Conservation (phyloP, 257 asterid genomes). For the Solanum chiquidenum region DNA sequence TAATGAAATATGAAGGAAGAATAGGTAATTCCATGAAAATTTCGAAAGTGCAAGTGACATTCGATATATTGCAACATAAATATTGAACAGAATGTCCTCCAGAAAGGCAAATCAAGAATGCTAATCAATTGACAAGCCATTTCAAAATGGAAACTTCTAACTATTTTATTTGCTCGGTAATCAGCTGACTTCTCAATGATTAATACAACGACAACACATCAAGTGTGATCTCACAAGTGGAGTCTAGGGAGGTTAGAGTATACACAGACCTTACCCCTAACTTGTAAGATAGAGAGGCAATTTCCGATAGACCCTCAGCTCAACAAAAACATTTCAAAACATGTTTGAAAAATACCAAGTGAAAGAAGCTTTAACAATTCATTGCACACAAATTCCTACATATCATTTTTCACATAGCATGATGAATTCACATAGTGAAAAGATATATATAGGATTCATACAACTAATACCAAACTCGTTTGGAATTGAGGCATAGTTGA, state of each 20-base stretch:
- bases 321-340: not conserved
- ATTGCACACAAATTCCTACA: not conserved
- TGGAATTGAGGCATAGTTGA: not conserved
- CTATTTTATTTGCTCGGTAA: not conserved
- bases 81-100: not conserved
- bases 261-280: not conserved
- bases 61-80: not conserved
- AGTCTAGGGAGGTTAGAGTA: not conserved
- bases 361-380: not conserved
- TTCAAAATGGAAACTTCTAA: not conserved
- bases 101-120: not conserved
- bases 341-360: not conserved
- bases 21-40: not conserved
- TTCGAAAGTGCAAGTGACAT: not conserved
- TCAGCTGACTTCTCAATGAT: not conserved
- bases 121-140: not conserved
- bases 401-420: not conserved
- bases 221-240: not conserved
- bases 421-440: not conserved
- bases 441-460: not conserved
- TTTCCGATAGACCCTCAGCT: not conserved
- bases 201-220: not conserved
- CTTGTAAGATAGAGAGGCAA: not conserved
- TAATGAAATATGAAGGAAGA: not conserved
- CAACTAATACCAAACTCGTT: not conserved